These are phyloP conservation scores for Leccinum olivaceopallidum DNA, from an alignment of 768 basidiomycete species.

Conservation along the genomic window DNA sequence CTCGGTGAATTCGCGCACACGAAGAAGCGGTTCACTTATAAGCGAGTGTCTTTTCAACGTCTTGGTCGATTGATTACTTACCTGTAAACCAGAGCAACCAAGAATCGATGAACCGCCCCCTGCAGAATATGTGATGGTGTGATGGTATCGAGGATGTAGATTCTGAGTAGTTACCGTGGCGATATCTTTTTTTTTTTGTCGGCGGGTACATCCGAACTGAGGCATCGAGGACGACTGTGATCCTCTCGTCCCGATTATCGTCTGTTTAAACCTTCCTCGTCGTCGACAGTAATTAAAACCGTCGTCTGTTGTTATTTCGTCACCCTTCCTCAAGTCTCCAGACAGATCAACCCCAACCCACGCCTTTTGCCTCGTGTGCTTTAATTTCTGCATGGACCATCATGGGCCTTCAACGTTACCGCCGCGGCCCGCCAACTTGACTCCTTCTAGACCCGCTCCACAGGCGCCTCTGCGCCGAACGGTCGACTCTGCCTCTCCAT, in stretches of 20 bases:
- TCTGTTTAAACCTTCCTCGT: not conserved
- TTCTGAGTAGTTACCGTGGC: slow-evolving; percentile 29
- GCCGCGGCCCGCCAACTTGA: slow-evolving; percentile 51
- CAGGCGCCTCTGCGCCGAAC: slow-evolving; percentile 59
- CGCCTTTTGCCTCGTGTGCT: slow-evolving; percentile 15
- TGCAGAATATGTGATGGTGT: not conserved
- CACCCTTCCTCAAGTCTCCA: not conserved
- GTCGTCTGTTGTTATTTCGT: not conserved
- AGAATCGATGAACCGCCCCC: not conserved
- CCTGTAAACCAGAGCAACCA: not conserved
- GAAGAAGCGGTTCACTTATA: slow-evolving; percentile 82
- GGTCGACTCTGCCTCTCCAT: slow-evolving; percentile 35
- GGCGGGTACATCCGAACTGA: slow-evolving; percentile 33
- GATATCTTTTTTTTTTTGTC: slow-evolving; percentile 21
- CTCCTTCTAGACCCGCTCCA: slow-evolving; percentile 78
- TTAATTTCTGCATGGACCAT: slow-evolving; percentile 32
- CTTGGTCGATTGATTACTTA: not conserved
- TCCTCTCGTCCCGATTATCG: not conserved
- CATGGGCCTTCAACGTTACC: slow-evolving; percentile 46
- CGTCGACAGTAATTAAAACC: slow-evolving; percentile 1
- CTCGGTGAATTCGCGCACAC: slow-evolving; percentile 93
- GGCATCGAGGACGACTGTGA: not conserved
- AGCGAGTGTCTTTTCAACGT: slow-evolving; percentile 50
- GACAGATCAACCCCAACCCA: not conserved
- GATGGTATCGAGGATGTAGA: not conserved